A percentile compares a stretch with the other conserved stretches of the same genome.
These are phyloP conservation scores for Ramularia endophylla DNA, from an alignment of 2,329 filamentous ascomycete genomes.

Conservation along the genomic window DNA sequence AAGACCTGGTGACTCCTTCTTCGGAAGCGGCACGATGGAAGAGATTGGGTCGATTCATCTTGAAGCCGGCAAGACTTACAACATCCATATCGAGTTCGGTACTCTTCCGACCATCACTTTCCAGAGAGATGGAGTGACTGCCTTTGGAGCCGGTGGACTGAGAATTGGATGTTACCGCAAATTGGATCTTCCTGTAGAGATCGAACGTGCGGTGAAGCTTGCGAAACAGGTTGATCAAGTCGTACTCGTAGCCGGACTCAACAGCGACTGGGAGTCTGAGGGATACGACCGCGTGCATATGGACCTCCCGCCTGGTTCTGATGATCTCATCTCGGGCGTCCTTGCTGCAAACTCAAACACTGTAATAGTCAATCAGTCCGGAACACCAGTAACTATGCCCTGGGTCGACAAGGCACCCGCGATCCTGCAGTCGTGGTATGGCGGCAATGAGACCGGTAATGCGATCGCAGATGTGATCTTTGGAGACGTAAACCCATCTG, in stretches of 20 bases:
- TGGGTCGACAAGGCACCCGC: conserved; percentile 61
- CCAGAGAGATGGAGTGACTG: conserved; percentile 50
- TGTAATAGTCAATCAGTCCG: conserved; percentile 69
- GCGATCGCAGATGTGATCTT: conserved; percentile 73
- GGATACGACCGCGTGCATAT: conserved; percentile 58
- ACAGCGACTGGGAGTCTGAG: conserved; percentile 71
- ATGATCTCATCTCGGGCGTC: conserved; percentile 61
- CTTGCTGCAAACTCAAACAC: conserved; percentile 62
- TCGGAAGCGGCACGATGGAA: conserved; percentile 59
- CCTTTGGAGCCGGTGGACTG: conserved; percentile 58
- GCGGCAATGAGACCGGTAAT: conserved; percentile 80
- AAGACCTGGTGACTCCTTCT: conserved; percentile 57
- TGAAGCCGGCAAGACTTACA: conserved; percentile 54
- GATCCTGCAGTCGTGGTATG: conserved; percentile 74
- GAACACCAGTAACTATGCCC: conserved; percentile 67
- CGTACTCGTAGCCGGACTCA: conserved; percentile 70
- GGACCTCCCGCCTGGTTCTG: conserved; percentile 56
- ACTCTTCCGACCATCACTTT: conserved; percentile 63
- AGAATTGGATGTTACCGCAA: conserved; percentile 56
- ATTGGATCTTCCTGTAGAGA: conserved; percentile 57
- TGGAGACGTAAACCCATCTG: conserved; percentile 66
- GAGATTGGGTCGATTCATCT: conserved; percentile 55
- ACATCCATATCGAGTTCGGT: conserved; percentile 55
- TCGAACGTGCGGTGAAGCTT: conserved; percentile 60
- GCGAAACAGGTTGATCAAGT: conserved; percentile 70